Base-by-base conservation (phyloP, 2,329 filamentous ascomycete genomes). In the Lachnellula occidentalis region DNA sequence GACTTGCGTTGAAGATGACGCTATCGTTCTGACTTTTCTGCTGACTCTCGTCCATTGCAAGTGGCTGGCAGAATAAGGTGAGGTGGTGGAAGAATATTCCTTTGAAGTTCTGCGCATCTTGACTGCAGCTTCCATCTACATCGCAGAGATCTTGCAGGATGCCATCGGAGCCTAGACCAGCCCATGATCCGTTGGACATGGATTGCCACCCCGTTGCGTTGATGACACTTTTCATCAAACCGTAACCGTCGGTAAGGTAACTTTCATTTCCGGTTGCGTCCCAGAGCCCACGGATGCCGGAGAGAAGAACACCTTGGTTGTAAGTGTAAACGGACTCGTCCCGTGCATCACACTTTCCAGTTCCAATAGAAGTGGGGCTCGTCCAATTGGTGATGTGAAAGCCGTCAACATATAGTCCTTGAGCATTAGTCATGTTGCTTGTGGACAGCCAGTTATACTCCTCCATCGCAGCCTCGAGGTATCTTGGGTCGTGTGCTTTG, bases 251-350 rank as follows among this genome's bases (percentile, higher is more conserved):
- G 19, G 79, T 71, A 1, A 96, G 76, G 67, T 91, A 96, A 1
- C 74, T 77, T 2, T 75, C 70, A n/a, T 83, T 80, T 12, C 87
- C 87, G 0, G 89, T 96, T 14, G 83, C 85, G 58, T 88, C 80
- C 82, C 88, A 96, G 0, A 96, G 77, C 1, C 86, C 88, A 34
- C 89, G 82, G 52, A 90, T 81, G 12, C 90, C 92, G 4, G 88
- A 91, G 21, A 96, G 79, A 1, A 97, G 66, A 3, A 96, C 90
- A 19, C 92, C 92, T 70, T 97, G 92, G 72, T 97, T 97, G 74
- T 97, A 96, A 0, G 91, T 95, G 71, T 92, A 96, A 7, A 96
- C 87, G 85, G 91, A 92, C 62, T 92, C 83, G 70, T 96, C 89
- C 48, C 91, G 82, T 48, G 81, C 70, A 67, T 96, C 89, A 69